phyloP scores from a whole-genome alignment of 805 yeast species.

The Teunomyces cretensis region DNA sequence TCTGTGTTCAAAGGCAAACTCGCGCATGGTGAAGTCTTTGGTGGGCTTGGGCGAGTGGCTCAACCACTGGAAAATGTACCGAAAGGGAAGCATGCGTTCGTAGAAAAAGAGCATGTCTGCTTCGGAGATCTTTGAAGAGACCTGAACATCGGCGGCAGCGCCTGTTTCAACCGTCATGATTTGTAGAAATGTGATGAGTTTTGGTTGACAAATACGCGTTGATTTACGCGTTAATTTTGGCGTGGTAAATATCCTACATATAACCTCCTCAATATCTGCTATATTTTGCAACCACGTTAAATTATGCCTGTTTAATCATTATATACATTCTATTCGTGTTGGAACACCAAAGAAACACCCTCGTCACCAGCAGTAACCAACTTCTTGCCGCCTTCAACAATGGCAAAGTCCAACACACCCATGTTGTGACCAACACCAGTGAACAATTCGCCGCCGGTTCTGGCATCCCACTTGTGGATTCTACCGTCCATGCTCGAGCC shows the following conservation, averaged over 20 bases:
- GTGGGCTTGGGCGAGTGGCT: constrained; percentile 79
- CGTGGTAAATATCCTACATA: neutral
- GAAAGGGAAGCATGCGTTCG: constrained; percentile 70
- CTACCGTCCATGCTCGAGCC: constrained; percentile 84
- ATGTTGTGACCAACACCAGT: constrained; percentile 89
- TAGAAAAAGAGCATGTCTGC: constrained; percentile 76
- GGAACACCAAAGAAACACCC: constrained; percentile 81
- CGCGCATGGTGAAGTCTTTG: constrained; percentile 81
- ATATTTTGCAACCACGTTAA: neutral
- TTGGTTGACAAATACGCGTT: neutral
- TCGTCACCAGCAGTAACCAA: constrained; percentile 95
- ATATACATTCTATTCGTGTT: constrained; percentile 11
- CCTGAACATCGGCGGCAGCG: neutral
- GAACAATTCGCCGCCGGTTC: constrained; percentile 77
- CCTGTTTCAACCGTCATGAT: neutral
- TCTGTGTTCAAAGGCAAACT: constrained; percentile 86
- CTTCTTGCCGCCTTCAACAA: constrained; percentile 63
- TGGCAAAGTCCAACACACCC: constrained; percentile 86
- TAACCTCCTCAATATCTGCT: neutral
- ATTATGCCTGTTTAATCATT: neutral
- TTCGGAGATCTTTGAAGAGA: constrained; percentile 34
- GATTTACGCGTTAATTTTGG: neutral
- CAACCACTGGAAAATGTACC: constrained; percentile 81
- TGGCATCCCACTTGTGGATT: constrained; percentile 83
- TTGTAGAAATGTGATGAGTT: no score